A percentile compares a stretch with the other conserved stretches of the same genome.
Evolutionary conservation across 768 basidiomycete genomes (phyloP).

Genomic region (Mycena rebaudengoi): DNA sequence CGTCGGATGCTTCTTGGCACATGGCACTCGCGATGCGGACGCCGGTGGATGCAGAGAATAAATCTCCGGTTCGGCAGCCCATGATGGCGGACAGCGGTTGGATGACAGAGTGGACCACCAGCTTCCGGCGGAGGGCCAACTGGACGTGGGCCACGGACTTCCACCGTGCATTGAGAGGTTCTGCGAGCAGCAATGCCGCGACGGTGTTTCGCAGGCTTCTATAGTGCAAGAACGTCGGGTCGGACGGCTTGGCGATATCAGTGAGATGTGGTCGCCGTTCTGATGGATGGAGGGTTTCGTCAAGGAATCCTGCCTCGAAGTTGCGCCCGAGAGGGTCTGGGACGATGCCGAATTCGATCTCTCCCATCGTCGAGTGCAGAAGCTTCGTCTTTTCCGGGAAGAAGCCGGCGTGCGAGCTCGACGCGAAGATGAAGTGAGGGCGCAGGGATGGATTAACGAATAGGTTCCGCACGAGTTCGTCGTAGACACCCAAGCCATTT

Average conservation of each 20-base stretch:
- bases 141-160: slow-evolving; percentile 72
- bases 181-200: slow-evolving; percentile 64
- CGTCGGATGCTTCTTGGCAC: slow-evolving; percentile 75
- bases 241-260: slow-evolving; percentile 57
- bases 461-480: slow-evolving; percentile 60
- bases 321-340: slow-evolving; percentile 71
- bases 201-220: slow-evolving; percentile 73
- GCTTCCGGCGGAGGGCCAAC: slow-evolving; percentile 75
- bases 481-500: slow-evolving; percentile 94
- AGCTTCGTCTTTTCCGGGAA: slow-evolving; percentile 42
- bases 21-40: slow-evolving; percentile 57
- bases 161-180: slow-evolving; percentile 69
- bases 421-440: slow-evolving; percentile 76
- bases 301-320: slow-evolving; percentile 64
- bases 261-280: slow-evolving; percentile 58
- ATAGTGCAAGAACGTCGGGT: slow-evolving; percentile 55
- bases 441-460: slow-evolving; percentile 67
- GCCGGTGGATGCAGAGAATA: slow-evolving; percentile 59
- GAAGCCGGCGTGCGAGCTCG: slow-evolving; percentile 71
- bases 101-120: slow-evolving; percentile 83
- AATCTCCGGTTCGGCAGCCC: slow-evolving; percentile 80
- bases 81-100: slow-evolving; percentile 89
- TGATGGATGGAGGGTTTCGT: slow-evolving; percentile 39
- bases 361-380: slow-evolving; percentile 63
- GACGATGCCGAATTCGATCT: slow-evolving; percentile 79